These are phyloP conservation scores for Polychaeton citri DNA, from an alignment of 2,329 filamentous ascomycete species.

Conservation along the genomic window DNA sequence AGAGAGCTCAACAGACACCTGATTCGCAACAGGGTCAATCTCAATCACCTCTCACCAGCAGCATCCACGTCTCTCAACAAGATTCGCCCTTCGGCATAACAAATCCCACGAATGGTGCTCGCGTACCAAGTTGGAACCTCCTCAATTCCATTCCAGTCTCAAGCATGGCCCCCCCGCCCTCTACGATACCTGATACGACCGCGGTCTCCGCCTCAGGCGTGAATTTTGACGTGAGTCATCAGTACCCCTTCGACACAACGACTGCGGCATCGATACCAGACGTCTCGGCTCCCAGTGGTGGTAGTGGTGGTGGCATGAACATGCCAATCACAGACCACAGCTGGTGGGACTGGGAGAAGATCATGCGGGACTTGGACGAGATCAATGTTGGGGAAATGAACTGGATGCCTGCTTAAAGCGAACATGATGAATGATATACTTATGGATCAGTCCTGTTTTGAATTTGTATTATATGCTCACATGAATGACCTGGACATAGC, in stretches of 20 bases:
- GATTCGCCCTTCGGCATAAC: neutral
- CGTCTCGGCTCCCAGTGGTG: neutral
- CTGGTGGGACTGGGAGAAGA: slow-evolving; percentile 14
- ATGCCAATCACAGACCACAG: slow-evolving; percentile 1
- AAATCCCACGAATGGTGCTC: too few species aligned
- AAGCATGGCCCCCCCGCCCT: neutral
- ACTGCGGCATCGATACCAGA: neutral
- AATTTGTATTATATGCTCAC: too few species aligned
- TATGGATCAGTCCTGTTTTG: too few species aligned
- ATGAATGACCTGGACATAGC: too few species aligned
- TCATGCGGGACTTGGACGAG: slow-evolving; percentile 5
- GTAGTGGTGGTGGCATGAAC: slow-evolving; percentile 1
- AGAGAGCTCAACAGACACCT: slow-evolving; percentile 2
- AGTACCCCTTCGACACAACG: neutral
- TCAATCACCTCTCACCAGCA: neutral
- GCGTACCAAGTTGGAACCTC: neutral
- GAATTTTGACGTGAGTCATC: neutral
- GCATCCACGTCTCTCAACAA: neutral
- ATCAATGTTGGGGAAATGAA: neutral
- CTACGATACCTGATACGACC: neutral
- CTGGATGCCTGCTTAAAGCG: neutral
- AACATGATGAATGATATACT: too few species aligned
- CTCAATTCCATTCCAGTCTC: neutral
- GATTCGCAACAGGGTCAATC: neutral
- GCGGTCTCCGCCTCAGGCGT: neutral